Evolutionary conservation across 2,329 filamentous ascomycete species (phyloP), one percentile per base, ranked within the genome.

Genomic region (Neopestalotiopsis clavispora): DNA sequence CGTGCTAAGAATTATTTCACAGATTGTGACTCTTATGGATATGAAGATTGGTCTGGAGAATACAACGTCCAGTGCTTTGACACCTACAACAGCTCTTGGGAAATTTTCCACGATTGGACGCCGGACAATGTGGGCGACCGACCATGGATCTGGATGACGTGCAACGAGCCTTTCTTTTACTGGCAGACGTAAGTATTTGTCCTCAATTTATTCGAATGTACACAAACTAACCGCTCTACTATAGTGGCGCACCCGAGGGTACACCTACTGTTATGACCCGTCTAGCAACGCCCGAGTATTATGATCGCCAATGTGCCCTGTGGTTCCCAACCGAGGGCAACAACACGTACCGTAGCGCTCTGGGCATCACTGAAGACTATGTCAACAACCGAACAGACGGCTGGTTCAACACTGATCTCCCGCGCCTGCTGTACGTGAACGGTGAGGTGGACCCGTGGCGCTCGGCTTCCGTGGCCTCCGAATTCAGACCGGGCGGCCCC

Each of bases 401-500:
- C 45, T 91, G 89, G 89, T 70, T 76, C 69, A 76, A 84, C 32
- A 83, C 81, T 45, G 78, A 87, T 67, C 85, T 84, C 1, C 85
- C 83, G n/a, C 83, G 88, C 2, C 78, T 91, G 23, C 81, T 90
- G 30, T 90, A 85, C 81, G 82, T 84, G 4, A 90, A 90, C 72
- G 89, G 85, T 57, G 81, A 88, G 76, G 86, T 81, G 67, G 89
- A 91, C 75, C 89, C 89, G 4, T 91, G 89, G 89, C 81, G 84
- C 40, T 83, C 86, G 4, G 82, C 85, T 0, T 84, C 84, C 3
- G 83, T 90, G 1, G 85, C 83, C 0, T 86, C 86, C 20, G 80
- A 83, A 38, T 84, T 84, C 74, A 81, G 88, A 23, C 86, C 88
- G 0, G 85, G 83, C 4, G 89, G 89, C 0, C 86, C 87, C 1